phyloP scores from a whole-genome alignment of 345 rosid genomes.

The Trapa bicornis region DNA sequence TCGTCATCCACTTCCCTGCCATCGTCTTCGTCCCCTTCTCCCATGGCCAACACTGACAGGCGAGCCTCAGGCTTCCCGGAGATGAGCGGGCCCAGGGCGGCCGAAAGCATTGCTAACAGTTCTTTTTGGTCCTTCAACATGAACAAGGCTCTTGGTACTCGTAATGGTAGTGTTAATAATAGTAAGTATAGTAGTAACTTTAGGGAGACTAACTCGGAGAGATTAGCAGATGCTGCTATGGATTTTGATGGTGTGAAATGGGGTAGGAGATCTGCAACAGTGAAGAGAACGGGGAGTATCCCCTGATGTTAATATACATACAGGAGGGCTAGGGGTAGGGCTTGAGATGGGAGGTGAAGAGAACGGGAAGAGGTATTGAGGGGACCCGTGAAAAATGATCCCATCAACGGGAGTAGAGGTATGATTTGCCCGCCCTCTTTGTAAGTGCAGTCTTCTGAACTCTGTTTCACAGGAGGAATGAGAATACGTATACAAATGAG shows the following conservation, averaged over 20 bases:
- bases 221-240: constrained; percentile 22
- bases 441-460: not conserved
- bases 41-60: constrained; percentile 19
- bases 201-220: constrained; percentile 28
- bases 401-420: too few species aligned
- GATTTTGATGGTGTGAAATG: constrained; percentile 27
- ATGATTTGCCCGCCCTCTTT: not conserved
- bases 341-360: not conserved
- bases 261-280: constrained; percentile 8
- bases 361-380: not conserved
- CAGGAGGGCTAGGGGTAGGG: not conserved
- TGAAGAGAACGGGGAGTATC: not conserved
- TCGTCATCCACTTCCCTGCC: constrained; percentile 50
- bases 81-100: constrained; percentile 16
- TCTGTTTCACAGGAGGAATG: not conserved
- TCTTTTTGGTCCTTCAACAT: constrained; percentile 29
- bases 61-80: constrained; percentile 15
- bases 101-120: constrained; percentile 19
- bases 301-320: not conserved
- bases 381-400: not conserved
- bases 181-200: constrained; percentile 21
- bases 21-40: constrained; percentile 48
- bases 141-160: constrained; percentile 18
- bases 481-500: not conserved
- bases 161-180: not conserved